A percentile compares a stretch with the other conserved stretches of the same genome.
Evolutionary conservation across 2,329 filamentous ascomycete species (phyloP).

Genomic region (Pseudopithomyces chartarum): DNA sequence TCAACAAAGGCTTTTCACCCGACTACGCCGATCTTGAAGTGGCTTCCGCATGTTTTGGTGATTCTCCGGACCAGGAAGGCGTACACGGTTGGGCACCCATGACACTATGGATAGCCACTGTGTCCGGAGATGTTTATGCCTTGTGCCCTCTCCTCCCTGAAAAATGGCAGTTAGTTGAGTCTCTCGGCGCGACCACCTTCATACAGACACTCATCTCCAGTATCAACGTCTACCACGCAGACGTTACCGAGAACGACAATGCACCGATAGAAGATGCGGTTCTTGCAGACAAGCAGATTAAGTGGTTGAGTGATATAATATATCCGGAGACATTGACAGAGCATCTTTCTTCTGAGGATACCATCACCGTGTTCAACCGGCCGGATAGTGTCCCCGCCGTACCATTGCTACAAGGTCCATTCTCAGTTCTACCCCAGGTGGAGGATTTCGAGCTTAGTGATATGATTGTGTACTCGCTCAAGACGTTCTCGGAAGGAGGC

Average conservation of each 20-base stretch:
- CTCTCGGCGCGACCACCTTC: slow-evolving; percentile 61
- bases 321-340: slow-evolving; percentile 56
- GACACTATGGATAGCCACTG: slow-evolving; percentile 97
- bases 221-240: slow-evolving; percentile 69
- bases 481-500: slow-evolving; percentile 56
- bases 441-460: slow-evolving; percentile 64
- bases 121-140: slow-evolving; percentile 89
- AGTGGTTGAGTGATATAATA: slow-evolving; percentile 58
- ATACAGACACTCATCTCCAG: slow-evolving; percentile 83
- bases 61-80: slow-evolving; percentile 59
- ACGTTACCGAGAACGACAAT: slow-evolving; percentile 30
- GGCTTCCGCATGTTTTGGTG: slow-evolving; percentile 87
- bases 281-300: slow-evolving; percentile 60
- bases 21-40: slow-evolving; percentile 94
- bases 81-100: slow-evolving; percentile 84
- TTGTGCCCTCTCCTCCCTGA: slow-evolving; percentile 87
- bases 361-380: slow-evolving; percentile 60
- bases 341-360: slow-evolving; percentile 47
- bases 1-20: slow-evolving; percentile 82
- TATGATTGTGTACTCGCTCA: slow-evolving; percentile 60
- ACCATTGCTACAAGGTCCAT: slow-evolving; percentile 67
- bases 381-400: slow-evolving; percentile 60
- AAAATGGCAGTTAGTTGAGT: slow-evolving; percentile 70
- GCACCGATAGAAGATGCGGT: slow-evolving; percentile 50
- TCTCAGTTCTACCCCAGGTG: slow-evolving; percentile 57